Base-by-base conservation (phyloP, 2,329 filamentous ascomycete species). In the Pyrenophora seminiperda region DNA sequence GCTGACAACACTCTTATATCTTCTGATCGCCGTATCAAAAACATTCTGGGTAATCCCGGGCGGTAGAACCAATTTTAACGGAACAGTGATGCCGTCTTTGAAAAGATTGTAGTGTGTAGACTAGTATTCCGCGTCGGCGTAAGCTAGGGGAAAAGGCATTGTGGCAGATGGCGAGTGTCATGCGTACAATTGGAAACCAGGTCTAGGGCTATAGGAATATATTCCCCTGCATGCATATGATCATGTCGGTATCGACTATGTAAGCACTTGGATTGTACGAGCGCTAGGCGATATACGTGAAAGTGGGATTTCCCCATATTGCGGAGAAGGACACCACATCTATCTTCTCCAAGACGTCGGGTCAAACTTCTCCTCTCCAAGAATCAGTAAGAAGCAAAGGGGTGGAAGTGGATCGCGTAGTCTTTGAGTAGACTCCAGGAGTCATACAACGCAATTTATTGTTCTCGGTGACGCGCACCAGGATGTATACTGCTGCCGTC, bases 101-200 rank as follows among this genome's bases (percentile, higher is more conserved):
- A 77, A 79, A 11, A 76, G 72, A 5, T 64, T 68, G 37, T 69
- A 67, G 54, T 78, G 76, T 1, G 74, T 75, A 2, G 62, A 61
- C 57, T 79, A 75, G 52, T 78, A 78, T 36, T 74, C 63, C 6
- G 70, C 58, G 46, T 78, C 70, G 18, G 62, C 56, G 52, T 78
- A 79, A 3, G 59, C 50, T 14, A 42, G 17, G 15, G 50, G 41
- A 1, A 57, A 54, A 3, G 57, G 54, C 56, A 62, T 61, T 17
- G 31, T 49, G 48, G 18, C n/a, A 7, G 10, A 3, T 5, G 9
- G 5, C 10, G 10, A 27, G 10, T 11, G 10, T 9, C 20, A 30
- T 11, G 7, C 5, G 31, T 34, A 1, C 10, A n/a, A 5, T 24
- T 2, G 29, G 3, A 33, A 41, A 7, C 3, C 2, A 11, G 15